Evolutionary conservation across 177 flowering plant genomes (phyloP), one percentile per base, ranked within the genome.

Genomic region (Vitis hybrid): DNA sequence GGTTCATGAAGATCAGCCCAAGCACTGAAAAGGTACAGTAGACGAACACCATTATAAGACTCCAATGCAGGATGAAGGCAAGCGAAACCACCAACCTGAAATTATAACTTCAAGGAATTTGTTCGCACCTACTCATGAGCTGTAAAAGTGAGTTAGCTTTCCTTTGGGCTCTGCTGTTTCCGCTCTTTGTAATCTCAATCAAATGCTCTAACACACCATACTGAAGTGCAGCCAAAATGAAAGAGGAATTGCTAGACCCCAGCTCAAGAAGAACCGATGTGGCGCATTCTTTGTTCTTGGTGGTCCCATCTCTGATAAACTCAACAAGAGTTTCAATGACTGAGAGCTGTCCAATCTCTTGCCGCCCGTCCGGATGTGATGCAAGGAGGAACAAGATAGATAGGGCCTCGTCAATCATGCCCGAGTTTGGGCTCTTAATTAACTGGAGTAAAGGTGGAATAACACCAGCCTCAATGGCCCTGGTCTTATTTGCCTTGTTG

Each of bases 341-440:
- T 3, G 40, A 3, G 67, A 52, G 17, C 57, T 52, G 40, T 6
- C 67, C 67, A 24, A 65, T 65, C 30, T 11, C 67, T 5, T 24
- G 18, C 46, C 46, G 30, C 18, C 67, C 67, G 24, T 65, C 67
- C 6, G 40, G 57, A 52, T 65, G 67, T 3, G 56, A 50, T 11
- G 40, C 40, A 0, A 65, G 40, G 6, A 52, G 30, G 52, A 24
- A 21, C 11, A 65, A 19, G 10, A 65, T 65, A 11, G 67, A 52
- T 0, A 65, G 57, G 2, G 57, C 67, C 56, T 65, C 67, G 52
- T 65, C 67, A 17, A 65, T 56, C 67, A 65, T 65, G 15, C 57
- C 57, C 13, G 30, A 13, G 46, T 30, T 51, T 14, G 50, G 17
- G 9, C 11, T 35, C 67, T 19, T 52, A 3, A 65, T 14, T 27